Base-by-base conservation (phyloP, 2,329 filamentous ascomycete species). In the Myrmaecium sp. region DNA sequence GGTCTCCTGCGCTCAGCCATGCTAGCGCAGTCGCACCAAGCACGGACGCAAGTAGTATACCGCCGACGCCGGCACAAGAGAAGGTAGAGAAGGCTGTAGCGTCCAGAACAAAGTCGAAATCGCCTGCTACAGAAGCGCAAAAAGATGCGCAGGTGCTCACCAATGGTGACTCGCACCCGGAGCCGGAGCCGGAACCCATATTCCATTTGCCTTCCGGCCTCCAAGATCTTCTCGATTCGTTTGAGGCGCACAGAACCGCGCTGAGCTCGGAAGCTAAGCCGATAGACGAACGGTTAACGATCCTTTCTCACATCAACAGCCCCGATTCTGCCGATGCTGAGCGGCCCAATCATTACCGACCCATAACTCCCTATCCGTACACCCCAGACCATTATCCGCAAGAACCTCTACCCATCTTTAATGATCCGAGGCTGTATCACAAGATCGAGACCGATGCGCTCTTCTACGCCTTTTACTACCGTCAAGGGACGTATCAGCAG, bases 391-490 rank as follows among this genome's bases (percentile, higher is more conserved):
- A 89, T 39, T 98, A 92, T 51, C 89, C 89, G 5, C 82, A 91
- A 46, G 83, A 94, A 46, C 78, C 84, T n/a, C 62, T 94, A 21
- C 60, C 77, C 2, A 82, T 95, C 36, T 86, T 95, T 40, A 83
- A 94, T 41, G 83, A 98, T 51, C 79, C 82, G 17, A 66, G 79
- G 24, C 57, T 98, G 33, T 98, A 94, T 54, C 69, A 69, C 14
- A 69, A 81, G 31, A 86, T 98, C 33, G 89, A 98, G 44, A 83
- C 84, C 1, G 89, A 98, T 47, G 93, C 86, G 16, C 64, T 98
- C 6, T 98, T 98, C 56, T 98, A 98, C 56, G 79, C 93, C 23
- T 98, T 98, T 57, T 98, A 98, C 62, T 98, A 98, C 61, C 82
- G 86, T 40, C 89, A 98, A 54, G 83, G 83, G 14, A 84, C 83